These are phyloP conservation scores for Globisporangium irregulare DNA, from an alignment of 352 stramenopile genomes.

Conservation along the genomic window DNA sequence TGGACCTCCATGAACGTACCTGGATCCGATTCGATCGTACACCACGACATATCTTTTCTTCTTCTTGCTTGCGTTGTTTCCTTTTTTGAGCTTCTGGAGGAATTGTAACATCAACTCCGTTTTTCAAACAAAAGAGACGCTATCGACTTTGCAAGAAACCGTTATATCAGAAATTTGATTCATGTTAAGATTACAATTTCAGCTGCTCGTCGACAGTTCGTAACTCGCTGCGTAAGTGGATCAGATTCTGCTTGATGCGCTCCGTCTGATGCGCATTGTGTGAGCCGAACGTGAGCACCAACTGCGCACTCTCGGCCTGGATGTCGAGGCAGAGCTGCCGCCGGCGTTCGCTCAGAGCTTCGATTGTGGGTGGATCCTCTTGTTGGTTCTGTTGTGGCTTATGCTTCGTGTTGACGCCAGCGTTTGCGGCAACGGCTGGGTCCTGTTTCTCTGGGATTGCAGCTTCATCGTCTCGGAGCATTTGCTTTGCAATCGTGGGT, in stretches of 20 bases:
- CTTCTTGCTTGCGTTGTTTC: background rate
- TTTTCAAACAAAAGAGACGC: background rate
- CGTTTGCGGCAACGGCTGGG: background rate
- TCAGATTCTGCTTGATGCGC: conserved; percentile 19
- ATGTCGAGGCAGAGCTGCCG: conserved; percentile 56
- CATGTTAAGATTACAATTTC: background rate
- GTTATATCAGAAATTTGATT: background rate
- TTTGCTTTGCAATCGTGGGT: background rate
- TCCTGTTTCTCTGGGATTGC: background rate
- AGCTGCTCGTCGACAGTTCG: conserved; percentile 15
- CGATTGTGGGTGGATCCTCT: background rate
- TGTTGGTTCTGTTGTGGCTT: background rate
- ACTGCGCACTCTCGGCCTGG: conserved; percentile 42
- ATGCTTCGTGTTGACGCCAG: background rate
- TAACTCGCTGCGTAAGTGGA: conserved; percentile 14
- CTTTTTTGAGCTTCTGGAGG: background rate
- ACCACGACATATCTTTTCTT: conserved; percentile 55
- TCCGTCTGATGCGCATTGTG: conserved; percentile 17
- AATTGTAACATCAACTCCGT: background rate
- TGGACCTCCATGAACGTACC: conserved; percentile 24
- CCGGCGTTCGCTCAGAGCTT: conserved; percentile 26
- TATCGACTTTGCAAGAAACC: background rate
- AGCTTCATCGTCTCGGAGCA: background rate
- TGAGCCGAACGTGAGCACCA: conserved; percentile 34
- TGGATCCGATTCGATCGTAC: conserved; percentile 78